Percentiles rank a stretch among this genome's conserved stretches.
Conservation (phyloP, 768 basidiomycete species). For the Favolaschia claudopus region DNA sequence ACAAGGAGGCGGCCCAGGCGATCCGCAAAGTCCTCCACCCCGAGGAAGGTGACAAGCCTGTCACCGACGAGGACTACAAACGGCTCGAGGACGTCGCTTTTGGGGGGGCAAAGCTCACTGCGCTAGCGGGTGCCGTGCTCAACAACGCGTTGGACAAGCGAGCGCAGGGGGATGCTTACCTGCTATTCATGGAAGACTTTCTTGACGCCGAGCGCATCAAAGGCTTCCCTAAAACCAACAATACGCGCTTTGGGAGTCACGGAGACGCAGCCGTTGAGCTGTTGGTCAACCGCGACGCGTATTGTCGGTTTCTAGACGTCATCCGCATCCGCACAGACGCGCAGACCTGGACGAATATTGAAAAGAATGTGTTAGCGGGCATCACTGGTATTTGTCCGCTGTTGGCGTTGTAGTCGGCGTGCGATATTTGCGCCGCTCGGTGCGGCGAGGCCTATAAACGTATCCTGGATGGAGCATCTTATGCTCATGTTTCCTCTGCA, state of each 20-base stretch:
- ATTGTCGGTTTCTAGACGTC: neutral
- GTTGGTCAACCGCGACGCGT: neutral
- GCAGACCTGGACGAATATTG: neutral
- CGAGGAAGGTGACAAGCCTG: neutral
- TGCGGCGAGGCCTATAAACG: too few species aligned
- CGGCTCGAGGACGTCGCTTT: neutral
- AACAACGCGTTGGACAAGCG: constrained; percentile 7
- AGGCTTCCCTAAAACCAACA: constrained; percentile 7
- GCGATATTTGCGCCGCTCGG: too few species aligned
- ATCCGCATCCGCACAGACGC: neutral
- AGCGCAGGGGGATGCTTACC: constrained; percentile 5
- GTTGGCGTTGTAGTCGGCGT: too few species aligned
- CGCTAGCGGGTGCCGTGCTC: constrained; percentile 8
- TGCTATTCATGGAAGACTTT: neutral
- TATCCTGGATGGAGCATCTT: too few species aligned
- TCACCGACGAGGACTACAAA: neutral
- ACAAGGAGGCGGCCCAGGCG: neutral
- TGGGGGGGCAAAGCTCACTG: constrained; percentile 1
- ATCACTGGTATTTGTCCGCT: too few species aligned
- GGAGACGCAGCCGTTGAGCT: constrained; percentile 13
- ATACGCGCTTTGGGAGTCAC: constrained; percentile 14
- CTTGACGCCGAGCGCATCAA: neutral
- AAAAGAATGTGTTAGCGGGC: too few species aligned
- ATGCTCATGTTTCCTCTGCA: too few species aligned
- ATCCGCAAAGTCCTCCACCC: neutral